Evolutionary conservation across 2,329 filamentous ascomycete species (phyloP).

Genomic region (Periconia macrospinosa): DNA sequence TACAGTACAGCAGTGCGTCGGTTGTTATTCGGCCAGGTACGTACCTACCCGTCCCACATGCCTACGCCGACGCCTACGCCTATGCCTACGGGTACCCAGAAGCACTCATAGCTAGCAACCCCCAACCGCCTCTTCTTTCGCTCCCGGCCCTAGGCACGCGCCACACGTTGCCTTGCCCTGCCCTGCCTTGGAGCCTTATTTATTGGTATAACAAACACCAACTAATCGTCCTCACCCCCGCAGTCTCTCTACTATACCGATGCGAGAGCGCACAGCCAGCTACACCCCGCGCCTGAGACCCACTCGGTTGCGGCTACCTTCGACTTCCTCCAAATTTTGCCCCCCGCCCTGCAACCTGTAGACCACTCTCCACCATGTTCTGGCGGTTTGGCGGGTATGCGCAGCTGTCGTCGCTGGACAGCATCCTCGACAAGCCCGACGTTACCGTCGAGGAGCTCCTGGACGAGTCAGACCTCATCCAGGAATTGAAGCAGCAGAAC

Average conservation of each 20-base stretch:
- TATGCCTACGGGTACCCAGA: too few species aligned
- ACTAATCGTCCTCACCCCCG: not conserved
- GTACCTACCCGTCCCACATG: slow-evolving; percentile 25
- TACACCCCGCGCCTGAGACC: slow-evolving; percentile 16
- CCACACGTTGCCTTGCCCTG: not conserved
- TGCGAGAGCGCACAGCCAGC: slow-evolving; percentile 14
- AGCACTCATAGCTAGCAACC: slow-evolving; percentile 8
- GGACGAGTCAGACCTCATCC: slow-evolving; percentile 93
- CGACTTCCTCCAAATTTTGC: slow-evolving; percentile 18
- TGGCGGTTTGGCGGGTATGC: slow-evolving; percentile 99
- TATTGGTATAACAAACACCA: not conserved
- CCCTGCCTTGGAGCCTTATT: not conserved
- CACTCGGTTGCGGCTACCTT: slow-evolving; percentile 21
- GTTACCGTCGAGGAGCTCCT: slow-evolving; percentile 94
- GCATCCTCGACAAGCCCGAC: slow-evolving; percentile 91
- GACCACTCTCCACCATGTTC: slow-evolving; percentile 75
- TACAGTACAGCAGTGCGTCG: not conserved
- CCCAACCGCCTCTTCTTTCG: too few species aligned
- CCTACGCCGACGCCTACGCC: slow-evolving; percentile 9
- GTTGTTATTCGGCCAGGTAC: slow-evolving; percentile 8
- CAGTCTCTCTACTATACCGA: slow-evolving; percentile 12
- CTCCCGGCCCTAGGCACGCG: slow-evolving; percentile 11
- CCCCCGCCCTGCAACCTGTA: slow-evolving; percentile 29
- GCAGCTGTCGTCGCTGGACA: slow-evolving; percentile 95
- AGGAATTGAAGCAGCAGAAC: slow-evolving; percentile 98